Base-by-base conservation (phyloP, 2,329 filamentous ascomycete genomes). In the Diplodia seriata region DNA sequence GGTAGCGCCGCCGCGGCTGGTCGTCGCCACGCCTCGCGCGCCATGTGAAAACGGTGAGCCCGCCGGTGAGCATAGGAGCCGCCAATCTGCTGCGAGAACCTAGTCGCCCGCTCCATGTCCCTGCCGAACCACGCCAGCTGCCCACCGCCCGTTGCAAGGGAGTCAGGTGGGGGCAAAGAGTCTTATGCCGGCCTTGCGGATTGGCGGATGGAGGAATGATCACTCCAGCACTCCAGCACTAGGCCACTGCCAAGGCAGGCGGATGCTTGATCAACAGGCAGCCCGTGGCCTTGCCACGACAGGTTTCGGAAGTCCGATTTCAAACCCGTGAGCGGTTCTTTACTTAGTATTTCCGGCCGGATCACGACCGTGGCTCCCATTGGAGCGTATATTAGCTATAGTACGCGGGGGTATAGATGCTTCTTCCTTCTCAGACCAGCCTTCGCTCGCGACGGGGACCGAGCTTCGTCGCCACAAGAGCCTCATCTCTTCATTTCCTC, bases 401-500 rank as follows among this genome's bases (percentile, higher is more conserved):
- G 59, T 63, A 63, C 43, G 59, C 47, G 59, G 59, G 56, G 59
- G 59, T 63, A 63, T 63, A 63, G 29, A 63, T 63, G 59, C 59
- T 63, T 47, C 43, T 47, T 63, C 57, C 43, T 63, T 31, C 31
- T 50, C 59, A 9, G 43, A 26, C 36, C 47, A 40, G 59, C 59
- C 11, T 63, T 63, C 47, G 43, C 59, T 51, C 50, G 23, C 43
- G n/a, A 51, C 59, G 47, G 14, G 47, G 47, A 20, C 33, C 59
- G 43, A 51, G 29, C 59, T 38, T 9, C 31, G 9, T 51, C 47
- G 18, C 59, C 59, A 63, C 59, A 26, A 63, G 59, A 63, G 59
- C 47, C 59, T 63, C 47, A 62, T 62, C 11, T 43, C 31, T 40
- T 69, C 65, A 92, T 80, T 94, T 95, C 76, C 93, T 86, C 68